Evolutionary conservation across 352 stramenopile species (phyloP), one percentile per base, ranked within the genome.

Genomic region (Phytophthora syringae): DNA sequence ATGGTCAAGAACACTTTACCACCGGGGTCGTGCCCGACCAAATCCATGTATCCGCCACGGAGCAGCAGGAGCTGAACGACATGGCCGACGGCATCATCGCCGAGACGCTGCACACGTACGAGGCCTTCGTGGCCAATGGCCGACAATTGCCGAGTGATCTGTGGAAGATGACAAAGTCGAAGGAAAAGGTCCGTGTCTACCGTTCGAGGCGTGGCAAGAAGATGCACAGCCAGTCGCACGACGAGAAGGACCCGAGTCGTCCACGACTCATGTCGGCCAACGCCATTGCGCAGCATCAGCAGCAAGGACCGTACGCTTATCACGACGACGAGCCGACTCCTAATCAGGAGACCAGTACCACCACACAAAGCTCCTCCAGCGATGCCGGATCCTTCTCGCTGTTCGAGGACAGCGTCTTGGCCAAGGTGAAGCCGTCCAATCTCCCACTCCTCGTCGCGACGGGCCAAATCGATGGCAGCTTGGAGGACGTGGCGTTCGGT

Each of bases 121-220:
- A 84, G 36, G 61, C 58, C n/a, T 88, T 83, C 70, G 72, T 77
- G 43, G 43, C 53, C 18, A 65, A 52, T 50, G 57, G 66, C 7
- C 71, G 77, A 4, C 55, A 64, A 51, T 58, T 88, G 15, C 47
- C 72, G 12, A 44, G 47, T 20, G 55, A 77, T 7, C 65, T 73
- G 43, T 89, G 80, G 78, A 86, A 86, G 65, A 72, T 79, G 43
- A 40, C 82, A n/a, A 80, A 80, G 54, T 62, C 62, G 16, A 76
- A 76, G 28, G 78, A 89, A 51, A 71, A 83, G 49, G 54, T 89
- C 50, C 58, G 72, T 20, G 66, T 88, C 21, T 89, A 79, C 53
- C 74, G 75, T 37, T 76, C 80, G 25, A 67, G 80, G 21, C 64
- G 70, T 9, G 43, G 70, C 6, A 78, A 43, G 18, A 68, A 65